A percentile compares a stretch with the other conserved stretches of the same genome.
Conservation (phyloP, 768 basidiomycete genomes). For the Naganishia vishniacii region DNA sequence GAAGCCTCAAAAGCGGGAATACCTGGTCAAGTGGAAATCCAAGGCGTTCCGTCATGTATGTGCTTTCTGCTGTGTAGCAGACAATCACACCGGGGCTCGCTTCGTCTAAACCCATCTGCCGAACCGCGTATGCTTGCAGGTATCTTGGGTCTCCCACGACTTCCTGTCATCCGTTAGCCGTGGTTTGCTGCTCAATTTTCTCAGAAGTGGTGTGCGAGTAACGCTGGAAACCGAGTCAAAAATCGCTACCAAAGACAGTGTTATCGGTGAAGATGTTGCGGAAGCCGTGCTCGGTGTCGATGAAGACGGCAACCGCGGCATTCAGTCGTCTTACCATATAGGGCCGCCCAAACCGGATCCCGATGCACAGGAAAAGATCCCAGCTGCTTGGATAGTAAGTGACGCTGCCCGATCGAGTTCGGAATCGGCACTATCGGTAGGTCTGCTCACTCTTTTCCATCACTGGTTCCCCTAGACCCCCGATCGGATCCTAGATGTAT, state of each 20-base stretch:
- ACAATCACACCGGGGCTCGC: not conserved
- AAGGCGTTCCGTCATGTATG: constrained; percentile 63
- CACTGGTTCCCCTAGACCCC: constrained; percentile 58
- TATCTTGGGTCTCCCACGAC: constrained; percentile 86
- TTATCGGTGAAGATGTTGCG: constrained; percentile 28
- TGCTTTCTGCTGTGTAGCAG: constrained; percentile 45
- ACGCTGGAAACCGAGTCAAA: constrained; percentile 55
- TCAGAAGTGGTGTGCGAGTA: constrained; percentile 63
- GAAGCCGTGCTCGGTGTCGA: constrained; percentile 39
- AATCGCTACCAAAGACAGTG: constrained; percentile 31
- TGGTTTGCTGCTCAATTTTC: constrained; percentile 71
- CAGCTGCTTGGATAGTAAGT: constrained; percentile 62
- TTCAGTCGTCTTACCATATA: constrained; percentile 40
- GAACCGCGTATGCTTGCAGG: constrained; percentile 36
- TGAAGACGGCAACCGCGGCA: constrained; percentile 39
- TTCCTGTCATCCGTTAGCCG: constrained; percentile 70
- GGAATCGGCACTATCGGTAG: not conserved
- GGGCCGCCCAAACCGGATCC: constrained; percentile 53
- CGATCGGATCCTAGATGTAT: constrained; percentile 82
- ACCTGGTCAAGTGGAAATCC: constrained; percentile 82
- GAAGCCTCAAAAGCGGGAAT: constrained; percentile 66
- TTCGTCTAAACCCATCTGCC: no score
- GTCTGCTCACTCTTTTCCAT: not conserved
- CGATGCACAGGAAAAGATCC: constrained; percentile 70
- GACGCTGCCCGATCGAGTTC: not conserved